Percentiles rank a stretch among this genome's conserved stretches.
phyloP scores from a whole-genome alignment of 148 eudicot species.

The Pharnaceum exiguum region DNA sequence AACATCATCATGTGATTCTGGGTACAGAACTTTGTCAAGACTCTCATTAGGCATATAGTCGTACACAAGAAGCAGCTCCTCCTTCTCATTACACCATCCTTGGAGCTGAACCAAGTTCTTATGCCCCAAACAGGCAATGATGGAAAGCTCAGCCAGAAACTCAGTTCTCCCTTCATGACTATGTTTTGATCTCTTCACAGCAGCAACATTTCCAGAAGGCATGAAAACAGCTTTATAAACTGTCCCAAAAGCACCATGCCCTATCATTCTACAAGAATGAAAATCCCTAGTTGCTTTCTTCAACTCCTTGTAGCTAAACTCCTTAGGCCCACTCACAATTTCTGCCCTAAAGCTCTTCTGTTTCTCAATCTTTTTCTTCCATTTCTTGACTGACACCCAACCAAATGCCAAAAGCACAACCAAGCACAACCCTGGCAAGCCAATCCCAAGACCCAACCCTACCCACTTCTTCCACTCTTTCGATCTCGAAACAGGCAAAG shows the following conservation, averaged over 20 bases:
- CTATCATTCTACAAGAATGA: slow-evolving; percentile 52
- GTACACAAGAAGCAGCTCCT: slow-evolving; percentile 45
- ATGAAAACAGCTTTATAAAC: slow-evolving; percentile 66
- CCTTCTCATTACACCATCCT: slow-evolving; percentile 57
- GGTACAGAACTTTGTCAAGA: slow-evolving; percentile 58
- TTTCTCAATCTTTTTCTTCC: slow-evolving; percentile 33
- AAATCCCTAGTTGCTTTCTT: slow-evolving; percentile 62
- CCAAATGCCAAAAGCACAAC: slow-evolving; percentile 43
- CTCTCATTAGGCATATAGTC: slow-evolving; percentile 68
- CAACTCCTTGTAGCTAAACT: slow-evolving; percentile 65
- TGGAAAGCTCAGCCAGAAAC: slow-evolving; percentile 45
- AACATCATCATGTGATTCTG: slow-evolving; percentile 23
- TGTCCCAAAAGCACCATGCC: slow-evolving; percentile 77
- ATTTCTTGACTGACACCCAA: slow-evolving; percentile 41
- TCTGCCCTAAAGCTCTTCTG: slow-evolving; percentile 54
- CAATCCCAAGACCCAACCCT: slow-evolving; percentile 57
- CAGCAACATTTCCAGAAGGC: slow-evolving; percentile 36
- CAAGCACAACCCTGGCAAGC: slow-evolving; percentile 46
- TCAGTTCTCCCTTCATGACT: slow-evolving; percentile 57
- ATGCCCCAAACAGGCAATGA: slow-evolving; percentile 43
- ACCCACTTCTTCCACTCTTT: slow-evolving; percentile 37
- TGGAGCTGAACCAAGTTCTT: slow-evolving; percentile 49
- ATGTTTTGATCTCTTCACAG: slow-evolving; percentile 80
- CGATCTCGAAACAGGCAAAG: slow-evolving; percentile 22
- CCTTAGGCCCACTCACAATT: slow-evolving; percentile 50